Evolutionary conservation across 2,329 filamentous ascomycete species (phyloP).

Genomic region (Nemania serpens): DNA sequence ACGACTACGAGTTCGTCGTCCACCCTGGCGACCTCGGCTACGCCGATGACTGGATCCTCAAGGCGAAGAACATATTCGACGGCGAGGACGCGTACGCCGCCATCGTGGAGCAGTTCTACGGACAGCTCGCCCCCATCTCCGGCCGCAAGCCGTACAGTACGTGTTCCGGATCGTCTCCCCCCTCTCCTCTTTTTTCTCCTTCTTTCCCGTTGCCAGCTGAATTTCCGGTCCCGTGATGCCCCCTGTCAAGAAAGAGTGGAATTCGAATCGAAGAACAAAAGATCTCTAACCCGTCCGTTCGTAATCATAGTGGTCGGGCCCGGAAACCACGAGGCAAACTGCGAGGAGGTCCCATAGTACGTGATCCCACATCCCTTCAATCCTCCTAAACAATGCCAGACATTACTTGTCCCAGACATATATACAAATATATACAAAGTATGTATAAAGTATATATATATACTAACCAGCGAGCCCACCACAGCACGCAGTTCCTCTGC

Average conservation of each 20-base stretch:
- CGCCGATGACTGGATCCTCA: constrained; percentile 61
- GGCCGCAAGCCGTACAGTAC: constrained; percentile 56
- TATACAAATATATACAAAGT: background rate
- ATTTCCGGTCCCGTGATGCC: no score
- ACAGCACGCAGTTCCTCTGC: constrained; percentile 44
- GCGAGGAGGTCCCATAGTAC: constrained; percentile 48
- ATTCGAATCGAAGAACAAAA: no score
- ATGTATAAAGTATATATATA: background rate
- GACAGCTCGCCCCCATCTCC: constrained; percentile 58
- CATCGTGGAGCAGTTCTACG: constrained; percentile 62
- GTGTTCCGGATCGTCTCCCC: no score
- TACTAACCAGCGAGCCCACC: background rate
- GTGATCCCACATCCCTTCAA: background rate
- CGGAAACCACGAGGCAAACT: constrained; percentile 64
- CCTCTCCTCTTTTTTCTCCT: no score
- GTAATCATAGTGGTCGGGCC: constrained; percentile 49
- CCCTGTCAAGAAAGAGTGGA: no score
- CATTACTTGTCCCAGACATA: background rate
- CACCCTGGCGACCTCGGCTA: constrained; percentile 63
- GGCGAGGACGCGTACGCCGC: constrained; percentile 58
- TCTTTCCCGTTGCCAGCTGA: no score
- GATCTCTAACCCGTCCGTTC: no score
- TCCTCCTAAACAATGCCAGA: background rate
- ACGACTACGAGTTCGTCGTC: constrained; percentile 60
- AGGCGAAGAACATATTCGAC: constrained; percentile 50